Base-by-base conservation (phyloP, 1,284 basidiomycete species). In the Amylostereum areolatum region DNA sequence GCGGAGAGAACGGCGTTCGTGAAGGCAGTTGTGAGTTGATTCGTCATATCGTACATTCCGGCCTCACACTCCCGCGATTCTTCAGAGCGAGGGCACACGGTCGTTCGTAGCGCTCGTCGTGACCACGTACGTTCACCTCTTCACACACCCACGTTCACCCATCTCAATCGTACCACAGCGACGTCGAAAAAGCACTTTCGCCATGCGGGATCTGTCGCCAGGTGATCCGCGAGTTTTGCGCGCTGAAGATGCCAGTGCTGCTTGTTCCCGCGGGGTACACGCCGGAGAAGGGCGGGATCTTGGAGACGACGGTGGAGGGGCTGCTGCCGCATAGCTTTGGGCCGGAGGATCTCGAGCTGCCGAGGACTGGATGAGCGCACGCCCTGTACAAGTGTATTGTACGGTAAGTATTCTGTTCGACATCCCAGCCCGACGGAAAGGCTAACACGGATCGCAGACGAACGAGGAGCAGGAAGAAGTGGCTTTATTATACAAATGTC, bases 171-270 rank as follows among this genome's bases (percentile, higher is more conserved):
- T 33, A 41, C 3, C 18, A 31, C 58, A 85, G 83, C 11, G 85
- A 92, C 57, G 79, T 92, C 8, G 62, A 74, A 0, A 69, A 75
- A 0, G 64, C 84, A 0, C 73, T 85, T 43, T 87, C 89, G 0
- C 92, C 92, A 0, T 97, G 94, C 62, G 94, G 94, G 11, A 83
- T 96, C 54, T 97, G 94, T 60, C 83, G 93, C 5, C 94, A 97
- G 64, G 78, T 95, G 48, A 80, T 97, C 47, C 83, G 91, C 48
- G 94, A 97, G 66, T 97, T 97, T 64, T 92, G 90, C 60, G 63
- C 78, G 5, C 76, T 80, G 27, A 66, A 82, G 35, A 87, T 88
- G 72, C 90, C 91, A 0, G 77, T 97, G 46, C 72, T 89, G 34
- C 81, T 97, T 51, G 77, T 93, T 8, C 83, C 87, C 0, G 77